phyloP scores from a whole-genome alignment of 2,329 filamentous ascomycete genomes.

The Xylaria sp. region DNA sequence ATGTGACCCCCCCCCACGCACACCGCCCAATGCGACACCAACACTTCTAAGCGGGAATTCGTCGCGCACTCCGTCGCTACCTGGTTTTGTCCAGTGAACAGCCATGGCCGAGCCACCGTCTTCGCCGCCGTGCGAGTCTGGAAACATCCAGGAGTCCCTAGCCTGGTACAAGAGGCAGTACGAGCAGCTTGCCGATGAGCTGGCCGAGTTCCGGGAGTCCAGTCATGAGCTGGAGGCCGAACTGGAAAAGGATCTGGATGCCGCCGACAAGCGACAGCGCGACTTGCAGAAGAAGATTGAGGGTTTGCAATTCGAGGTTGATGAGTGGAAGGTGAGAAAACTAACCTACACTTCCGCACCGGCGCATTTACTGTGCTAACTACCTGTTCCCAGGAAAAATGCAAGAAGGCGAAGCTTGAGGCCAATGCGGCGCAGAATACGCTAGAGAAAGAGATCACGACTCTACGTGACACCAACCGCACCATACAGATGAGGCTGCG shows the following conservation, averaged over 20 bases:
- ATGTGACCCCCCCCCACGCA: conserved; percentile 1
- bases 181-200: conserved; percentile 85
- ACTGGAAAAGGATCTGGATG: conserved; percentile 93
- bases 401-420: conserved; percentile 91
- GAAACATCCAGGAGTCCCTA: conserved; percentile 72
- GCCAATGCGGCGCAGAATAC: conserved; percentile 80
- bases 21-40: conserved; percentile 28
- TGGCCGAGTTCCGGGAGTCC: conserved; percentile 90
- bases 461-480: conserved; percentile 80
- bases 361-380: conserved; percentile 19
- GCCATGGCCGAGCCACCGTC: conserved; percentile 64
- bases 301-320: conserved; percentile 81
- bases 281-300: conserved; percentile 86
- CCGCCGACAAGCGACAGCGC: conserved; percentile 90
- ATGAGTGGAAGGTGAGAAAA: conserved; percentile 92
- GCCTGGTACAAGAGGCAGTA: conserved; percentile 97
- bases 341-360: not conserved
- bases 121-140: conserved; percentile 59
- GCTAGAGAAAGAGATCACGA: conserved; percentile 95
- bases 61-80: conserved; percentile 20
- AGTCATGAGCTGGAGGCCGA: conserved; percentile 94
- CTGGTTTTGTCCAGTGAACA: conserved; percentile 11
- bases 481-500: conserved; percentile 81
- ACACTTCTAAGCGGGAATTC: conserved; percentile 18
- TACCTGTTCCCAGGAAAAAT: conserved; percentile 70